These are phyloP conservation scores for Euphrasia arctica DNA, from an alignment of 305 asterid species.

Conservation along the genomic window DNA sequence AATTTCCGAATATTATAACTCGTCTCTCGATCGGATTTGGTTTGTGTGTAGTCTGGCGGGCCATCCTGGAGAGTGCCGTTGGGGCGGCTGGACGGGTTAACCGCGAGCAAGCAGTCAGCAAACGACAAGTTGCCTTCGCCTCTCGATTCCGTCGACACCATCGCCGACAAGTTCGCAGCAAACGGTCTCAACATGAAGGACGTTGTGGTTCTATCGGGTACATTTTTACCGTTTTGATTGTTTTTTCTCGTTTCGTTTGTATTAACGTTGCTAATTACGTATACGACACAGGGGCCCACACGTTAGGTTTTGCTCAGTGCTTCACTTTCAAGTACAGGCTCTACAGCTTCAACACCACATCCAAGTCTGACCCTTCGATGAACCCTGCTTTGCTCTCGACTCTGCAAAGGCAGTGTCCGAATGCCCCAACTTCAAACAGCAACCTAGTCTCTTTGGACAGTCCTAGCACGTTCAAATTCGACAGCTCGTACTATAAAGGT, in stretches of 20 bases:
- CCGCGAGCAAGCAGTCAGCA: constrained; percentile 57
- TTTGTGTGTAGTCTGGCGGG: constrained; percentile 44
- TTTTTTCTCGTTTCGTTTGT: no score
- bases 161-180: constrained; percentile 42
- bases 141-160: constrained; percentile 43
- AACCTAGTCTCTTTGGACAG: constrained; percentile 23
- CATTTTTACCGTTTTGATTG: background rate
- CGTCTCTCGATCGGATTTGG: background rate
- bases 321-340: constrained; percentile 61
- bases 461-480: constrained; percentile 28
- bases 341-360: constrained; percentile 44
- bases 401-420: constrained; percentile 48
- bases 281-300: constrained; percentile 45
- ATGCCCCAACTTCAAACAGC: constrained; percentile 21
- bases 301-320: constrained; percentile 65
- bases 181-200: constrained; percentile 59
- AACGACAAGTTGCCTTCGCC: constrained; percentile 54
- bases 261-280: no score
- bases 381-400: constrained; percentile 38
- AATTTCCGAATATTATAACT: no score
- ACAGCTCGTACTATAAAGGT: constrained; percentile 42
- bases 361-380: constrained; percentile 52
- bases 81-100: constrained; percentile 57
- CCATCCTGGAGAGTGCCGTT: constrained; percentile 48
- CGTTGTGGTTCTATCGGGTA: constrained; percentile 62